Conservation (phyloP, 148 eudicot genomes). For the Silene uniflora region DNA sequence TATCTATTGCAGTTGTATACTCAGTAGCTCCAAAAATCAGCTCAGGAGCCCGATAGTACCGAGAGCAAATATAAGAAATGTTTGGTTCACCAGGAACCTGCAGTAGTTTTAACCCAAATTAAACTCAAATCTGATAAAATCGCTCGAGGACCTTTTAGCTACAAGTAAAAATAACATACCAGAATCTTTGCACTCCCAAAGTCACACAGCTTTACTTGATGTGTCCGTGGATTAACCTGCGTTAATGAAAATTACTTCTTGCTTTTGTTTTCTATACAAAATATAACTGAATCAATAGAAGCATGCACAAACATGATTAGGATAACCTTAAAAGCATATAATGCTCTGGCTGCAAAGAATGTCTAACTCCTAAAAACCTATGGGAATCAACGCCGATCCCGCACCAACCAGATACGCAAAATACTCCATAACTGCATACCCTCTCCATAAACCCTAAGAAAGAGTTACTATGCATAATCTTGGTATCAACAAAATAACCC, state of each 20-base stretch:
- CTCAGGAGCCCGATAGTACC: conserved; percentile 87
- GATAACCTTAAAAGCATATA: neutral
- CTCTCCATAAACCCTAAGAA: neutral
- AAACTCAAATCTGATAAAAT: conserved; percentile 14
- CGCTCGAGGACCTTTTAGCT: neutral
- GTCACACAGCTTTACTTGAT: conserved; percentile 87
- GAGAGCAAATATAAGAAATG: conserved; percentile 82
- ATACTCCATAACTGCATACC: neutral
- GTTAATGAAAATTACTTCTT: neutral
- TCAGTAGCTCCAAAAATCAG: conserved; percentile 94
- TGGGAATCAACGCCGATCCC: neutral
- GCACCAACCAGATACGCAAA: neutral
- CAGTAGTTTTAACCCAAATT: conserved; percentile 12
- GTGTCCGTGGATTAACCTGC: conserved; percentile 89
- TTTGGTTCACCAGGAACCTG: conserved; percentile 91
- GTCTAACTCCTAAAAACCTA: neutral
- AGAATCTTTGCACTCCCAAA: conserved; percentile 95
- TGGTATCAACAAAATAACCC: neutral
- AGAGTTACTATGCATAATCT: neutral
- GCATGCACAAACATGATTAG: neutral
- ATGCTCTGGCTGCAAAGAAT: neutral
- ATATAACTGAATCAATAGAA: too few species aligned
- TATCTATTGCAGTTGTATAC: conserved; percentile 83
- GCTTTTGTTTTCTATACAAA: neutral
- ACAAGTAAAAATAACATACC: conserved; percentile 41